phyloP scores from a whole-genome alignment of 768 basidiomycete genomes.

The Nidula microcarpa region DNA sequence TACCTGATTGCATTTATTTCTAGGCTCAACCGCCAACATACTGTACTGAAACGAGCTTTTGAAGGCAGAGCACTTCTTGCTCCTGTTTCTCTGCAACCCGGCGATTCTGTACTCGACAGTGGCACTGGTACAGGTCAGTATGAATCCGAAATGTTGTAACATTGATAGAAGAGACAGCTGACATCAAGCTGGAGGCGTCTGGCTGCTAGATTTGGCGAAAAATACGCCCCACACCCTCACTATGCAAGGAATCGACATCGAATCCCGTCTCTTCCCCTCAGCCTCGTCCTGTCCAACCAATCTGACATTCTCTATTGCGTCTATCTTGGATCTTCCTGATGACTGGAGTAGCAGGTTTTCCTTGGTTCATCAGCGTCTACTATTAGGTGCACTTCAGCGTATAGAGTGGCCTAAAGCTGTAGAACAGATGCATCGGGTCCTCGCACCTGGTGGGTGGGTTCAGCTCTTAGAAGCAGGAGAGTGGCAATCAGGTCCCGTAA shows the following conservation, averaged over 20 bases:
- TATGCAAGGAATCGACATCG: background rate
- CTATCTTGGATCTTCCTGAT: background rate
- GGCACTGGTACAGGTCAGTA: background rate
- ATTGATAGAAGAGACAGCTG: background rate
- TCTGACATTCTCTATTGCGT: background rate
- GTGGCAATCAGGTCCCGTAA: background rate
- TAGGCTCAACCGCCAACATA: background rate
- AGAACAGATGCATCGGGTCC: background rate
- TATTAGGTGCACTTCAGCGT: background rate
- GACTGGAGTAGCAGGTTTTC: background rate
- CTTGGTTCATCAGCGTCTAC: background rate
- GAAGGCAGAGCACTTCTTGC: background rate
- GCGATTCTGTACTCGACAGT: background rate
- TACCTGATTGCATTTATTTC: too few relatives aligned
- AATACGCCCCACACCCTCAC: background rate
- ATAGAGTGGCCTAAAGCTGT: background rate
- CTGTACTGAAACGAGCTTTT: background rate
- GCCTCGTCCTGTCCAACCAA: background rate
- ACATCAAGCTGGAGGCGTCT: background rate
- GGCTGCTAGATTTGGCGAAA: background rate
- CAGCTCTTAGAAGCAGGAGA: background rate
- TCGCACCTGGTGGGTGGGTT: conserved; percentile 1
- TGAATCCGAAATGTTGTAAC: background rate
- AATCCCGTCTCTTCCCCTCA: background rate
- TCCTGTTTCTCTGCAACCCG: background rate